Evolutionary conservation across 148 eudicot genomes (phyloP).

Genomic region (Rhododendron williamsianum): DNA sequence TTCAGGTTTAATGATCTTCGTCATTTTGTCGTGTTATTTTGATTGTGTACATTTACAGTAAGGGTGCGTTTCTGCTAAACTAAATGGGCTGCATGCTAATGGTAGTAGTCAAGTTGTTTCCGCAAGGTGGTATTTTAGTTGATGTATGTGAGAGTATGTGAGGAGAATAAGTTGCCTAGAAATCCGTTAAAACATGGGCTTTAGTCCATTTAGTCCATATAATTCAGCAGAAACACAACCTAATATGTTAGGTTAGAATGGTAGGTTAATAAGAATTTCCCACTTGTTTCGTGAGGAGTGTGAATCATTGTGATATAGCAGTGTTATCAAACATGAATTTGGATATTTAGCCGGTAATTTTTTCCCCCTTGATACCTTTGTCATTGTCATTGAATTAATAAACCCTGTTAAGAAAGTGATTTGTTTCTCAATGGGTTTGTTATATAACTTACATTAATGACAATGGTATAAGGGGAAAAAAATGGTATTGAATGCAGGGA

Average conservation of each 20-base stretch:
- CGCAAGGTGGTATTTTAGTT: neutral
- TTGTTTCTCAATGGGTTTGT: neutral
- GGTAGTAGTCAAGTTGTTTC: neutral
- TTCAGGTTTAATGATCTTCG: slow-evolving; percentile 40
- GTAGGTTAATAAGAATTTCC: neutral
- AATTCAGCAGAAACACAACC: neutral
- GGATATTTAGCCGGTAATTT: neutral
- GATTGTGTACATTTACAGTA: neutral
- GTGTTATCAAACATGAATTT: neutral
- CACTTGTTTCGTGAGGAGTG: neutral
- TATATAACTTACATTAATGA: neutral
- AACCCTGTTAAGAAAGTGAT: neutral
- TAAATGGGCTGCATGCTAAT: neutral
- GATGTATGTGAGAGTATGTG: neutral
- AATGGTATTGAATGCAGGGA: neutral
- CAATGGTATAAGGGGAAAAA: neutral
- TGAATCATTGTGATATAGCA: neutral
- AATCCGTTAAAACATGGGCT: neutral
- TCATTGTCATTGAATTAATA: neutral
- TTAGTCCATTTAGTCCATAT: no score
- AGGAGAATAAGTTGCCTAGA: neutral
- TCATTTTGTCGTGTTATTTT: neutral
- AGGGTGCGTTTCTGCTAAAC: neutral
- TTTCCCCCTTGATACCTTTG: neutral
- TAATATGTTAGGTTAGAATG: neutral